Percentiles rank a stretch among this genome's conserved stretches.
Evolutionary conservation across 2,329 filamentous ascomycete species (phyloP).

Genomic region (Cladosporium sp.): DNA sequence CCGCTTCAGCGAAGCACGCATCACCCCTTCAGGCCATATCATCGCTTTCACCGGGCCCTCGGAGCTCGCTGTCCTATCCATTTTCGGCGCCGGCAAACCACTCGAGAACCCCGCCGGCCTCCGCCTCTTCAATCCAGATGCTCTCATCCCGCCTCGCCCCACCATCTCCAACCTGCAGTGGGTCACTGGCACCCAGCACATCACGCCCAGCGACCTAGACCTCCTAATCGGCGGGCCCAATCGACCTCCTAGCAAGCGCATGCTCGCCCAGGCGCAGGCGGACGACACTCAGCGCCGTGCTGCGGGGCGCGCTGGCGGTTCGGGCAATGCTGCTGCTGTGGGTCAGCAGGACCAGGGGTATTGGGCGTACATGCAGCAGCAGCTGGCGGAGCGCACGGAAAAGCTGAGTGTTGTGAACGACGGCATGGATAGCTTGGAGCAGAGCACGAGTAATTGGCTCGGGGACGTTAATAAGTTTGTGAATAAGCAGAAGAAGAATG

Average conservation of each 20-base stretch:
- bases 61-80: conserved; percentile 73
- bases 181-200: conserved; percentile 90
- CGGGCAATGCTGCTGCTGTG: conserved; percentile 11
- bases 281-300: conserved; percentile 57
- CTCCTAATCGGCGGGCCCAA: conserved; percentile 83
- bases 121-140: conserved; percentile 70
- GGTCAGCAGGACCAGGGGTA: conserved; percentile 53
- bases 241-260: conserved; percentile 79
- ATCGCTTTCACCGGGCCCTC: conserved; percentile 85
- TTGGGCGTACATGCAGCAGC: conserved; percentile 74
- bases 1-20: conserved; percentile 61
- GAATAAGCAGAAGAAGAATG: conserved; percentile 76
- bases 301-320: conserved; percentile 31
- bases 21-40: conserved; percentile 73
- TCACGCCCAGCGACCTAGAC: conserved; percentile 82
- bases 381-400: conserved; percentile 86
- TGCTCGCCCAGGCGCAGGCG: conserved; percentile 70
- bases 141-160: conserved; percentile 69
- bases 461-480: conserved; percentile 86
- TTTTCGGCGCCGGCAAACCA: conserved; percentile 69
- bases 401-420: conserved; percentile 77
- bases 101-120: conserved; percentile 43
- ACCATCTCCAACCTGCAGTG: conserved; percentile 95
- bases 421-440: conserved; percentile 73
- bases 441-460: conserved; percentile 76